Evolutionary conservation across 2,329 filamentous ascomycete genomes (phyloP).

Genomic region (Thelonectria olida): DNA sequence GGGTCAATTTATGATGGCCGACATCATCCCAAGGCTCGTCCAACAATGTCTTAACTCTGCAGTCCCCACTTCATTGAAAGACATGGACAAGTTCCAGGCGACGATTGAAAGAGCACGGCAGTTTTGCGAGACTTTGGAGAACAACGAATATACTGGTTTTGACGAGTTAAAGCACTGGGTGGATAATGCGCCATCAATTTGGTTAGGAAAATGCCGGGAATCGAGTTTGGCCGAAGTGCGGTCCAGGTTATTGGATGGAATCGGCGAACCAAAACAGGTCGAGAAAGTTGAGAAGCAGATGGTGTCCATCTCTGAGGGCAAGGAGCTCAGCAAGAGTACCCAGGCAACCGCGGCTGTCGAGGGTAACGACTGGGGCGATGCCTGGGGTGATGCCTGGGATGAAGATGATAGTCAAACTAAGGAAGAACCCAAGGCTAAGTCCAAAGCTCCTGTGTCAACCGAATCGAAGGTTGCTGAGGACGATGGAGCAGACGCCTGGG

Average conservation of each 20-base stretch:
- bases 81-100: slow-evolving; percentile 76
- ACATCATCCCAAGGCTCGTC: slow-evolving; percentile 74
- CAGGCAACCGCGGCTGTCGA: slow-evolving; percentile 55
- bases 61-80: slow-evolving; percentile 78
- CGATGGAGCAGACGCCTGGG: slow-evolving; percentile 76
- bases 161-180: slow-evolving; percentile 81
- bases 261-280: slow-evolving; percentile 74
- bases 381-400: slow-evolving; percentile 85
- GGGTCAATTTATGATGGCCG: slow-evolving; percentile 75
- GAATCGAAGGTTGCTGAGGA: slow-evolving; percentile 44
- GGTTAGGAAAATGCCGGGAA: slow-evolving; percentile 86
- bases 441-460: slow-evolving; percentile 25
- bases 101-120: slow-evolving; percentile 70
- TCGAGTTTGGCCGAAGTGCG: slow-evolving; percentile 80
- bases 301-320: slow-evolving; percentile 73
- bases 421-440: slow-evolving; percentile 31
- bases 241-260: slow-evolving; percentile 70
- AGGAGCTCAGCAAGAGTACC: slow-evolving; percentile 65
- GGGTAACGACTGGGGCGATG: slow-evolving; percentile 74
- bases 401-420: slow-evolving; percentile 65
- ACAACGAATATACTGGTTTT: slow-evolving; percentile 69
- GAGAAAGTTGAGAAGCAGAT: slow-evolving; percentile 87
- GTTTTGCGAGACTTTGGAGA: slow-evolving; percentile 72
- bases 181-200: slow-evolving; percentile 79
- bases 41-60: slow-evolving; percentile 78